Evolutionary conservation across 768 basidiomycete species (phyloP).

Genomic region (Auricularia sp.): DNA sequence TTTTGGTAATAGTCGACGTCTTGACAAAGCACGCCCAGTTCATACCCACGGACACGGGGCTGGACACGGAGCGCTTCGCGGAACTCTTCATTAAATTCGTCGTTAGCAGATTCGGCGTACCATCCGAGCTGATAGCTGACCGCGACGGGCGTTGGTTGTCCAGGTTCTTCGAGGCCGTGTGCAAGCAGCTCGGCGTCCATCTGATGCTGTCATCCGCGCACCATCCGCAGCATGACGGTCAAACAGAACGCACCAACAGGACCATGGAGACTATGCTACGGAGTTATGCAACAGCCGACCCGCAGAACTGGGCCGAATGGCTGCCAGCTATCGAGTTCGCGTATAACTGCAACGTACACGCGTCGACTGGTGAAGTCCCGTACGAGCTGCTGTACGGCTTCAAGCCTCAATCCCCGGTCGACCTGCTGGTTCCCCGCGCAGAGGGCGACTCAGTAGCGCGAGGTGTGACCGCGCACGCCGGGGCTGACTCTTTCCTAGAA

Average conservation of each 20-base stretch:
- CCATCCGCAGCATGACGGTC: conserved; percentile 24
- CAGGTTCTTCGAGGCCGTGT: conserved; percentile 5
- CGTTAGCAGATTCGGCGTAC: conserved; percentile 7
- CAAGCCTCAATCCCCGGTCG: conserved; percentile 12
- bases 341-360: conserved; percentile 22
- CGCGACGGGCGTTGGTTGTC: conserved; percentile 6
- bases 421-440: background rate
- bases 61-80: conserved; percentile 3
- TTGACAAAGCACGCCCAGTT: conserved; percentile 11
- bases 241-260: conserved; percentile 22
- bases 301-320: conserved; percentile 20
- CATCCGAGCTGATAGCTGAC: conserved; percentile 3
- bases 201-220: conserved; percentile 3
- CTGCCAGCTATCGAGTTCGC: conserved; percentile 18
- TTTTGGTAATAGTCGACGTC: conserved; percentile 14
- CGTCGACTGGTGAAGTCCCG: conserved; percentile 25
- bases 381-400: conserved; percentile 27
- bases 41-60: conserved; percentile 9
- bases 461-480: background rate
- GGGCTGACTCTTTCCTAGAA: background rate
- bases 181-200: background rate
- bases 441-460: background rate
- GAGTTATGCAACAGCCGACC: conserved; percentile 18
- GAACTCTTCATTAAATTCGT: conserved; percentile 6
- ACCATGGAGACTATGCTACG: conserved; percentile 18